Evolutionary conservation across 2,329 filamentous ascomycete species (phyloP).

Genomic region (Epichloe amarillans): DNA sequence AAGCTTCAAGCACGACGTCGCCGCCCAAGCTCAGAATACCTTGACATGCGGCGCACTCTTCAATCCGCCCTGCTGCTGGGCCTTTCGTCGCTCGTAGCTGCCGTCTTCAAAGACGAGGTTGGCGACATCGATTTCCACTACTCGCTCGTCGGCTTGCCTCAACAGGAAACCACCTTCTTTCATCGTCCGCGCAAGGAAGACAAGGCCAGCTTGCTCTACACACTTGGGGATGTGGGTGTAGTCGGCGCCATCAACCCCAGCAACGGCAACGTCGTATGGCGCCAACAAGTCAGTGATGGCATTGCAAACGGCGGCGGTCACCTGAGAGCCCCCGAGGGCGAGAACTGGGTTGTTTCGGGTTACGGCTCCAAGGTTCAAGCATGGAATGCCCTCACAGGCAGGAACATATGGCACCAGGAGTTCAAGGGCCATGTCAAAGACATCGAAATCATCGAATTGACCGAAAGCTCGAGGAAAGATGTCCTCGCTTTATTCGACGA

Average conservation of each 20-base stretch:
- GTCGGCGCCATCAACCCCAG: conserved; percentile 82
- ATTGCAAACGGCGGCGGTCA: conserved; percentile 33
- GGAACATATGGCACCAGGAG: conserved; percentile 58
- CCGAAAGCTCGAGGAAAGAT: conserved; percentile 52
- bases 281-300: conserved; percentile 54
- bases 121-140: conserved; percentile 88
- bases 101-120: conserved; percentile 83
- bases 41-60: conserved; percentile 23
- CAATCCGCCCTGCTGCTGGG: conserved; percentile 25
- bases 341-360: conserved; percentile 65
- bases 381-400: conserved; percentile 75
- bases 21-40: not conserved
- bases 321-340: conserved; percentile 63
- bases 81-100: conserved; percentile 32
- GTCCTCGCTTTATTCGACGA: conserved; percentile 56
- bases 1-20: conserved; percentile 5
- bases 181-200: conserved; percentile 71
- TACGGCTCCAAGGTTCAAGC: conserved; percentile 56
- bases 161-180: conserved; percentile 82
- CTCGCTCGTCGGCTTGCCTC: conserved; percentile 72
- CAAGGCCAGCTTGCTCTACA: conserved; percentile 82
- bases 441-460: conserved; percentile 64
- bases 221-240: conserved; percentile 70
- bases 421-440: conserved; percentile 49
- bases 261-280: conserved; percentile 75